Percentiles rank a stretch among this genome's conserved stretches.
These are phyloP conservation scores for Podaxis sp. DNA, from an alignment of 768 basidiomycete species.

Conservation along the genomic window DNA sequence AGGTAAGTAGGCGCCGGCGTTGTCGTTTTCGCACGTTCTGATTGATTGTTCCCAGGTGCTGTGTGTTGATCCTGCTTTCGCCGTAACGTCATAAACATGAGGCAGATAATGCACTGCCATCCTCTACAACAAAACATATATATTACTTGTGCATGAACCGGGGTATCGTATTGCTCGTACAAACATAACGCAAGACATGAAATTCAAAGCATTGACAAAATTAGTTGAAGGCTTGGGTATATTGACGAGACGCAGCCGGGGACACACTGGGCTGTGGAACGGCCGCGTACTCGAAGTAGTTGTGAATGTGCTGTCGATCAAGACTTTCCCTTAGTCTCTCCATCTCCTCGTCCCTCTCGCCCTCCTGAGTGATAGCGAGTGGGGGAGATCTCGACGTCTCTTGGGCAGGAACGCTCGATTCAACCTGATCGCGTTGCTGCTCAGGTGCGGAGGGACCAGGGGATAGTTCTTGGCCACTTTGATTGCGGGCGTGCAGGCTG, in stretches of 20 bases:
- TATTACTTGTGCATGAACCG: not conserved
- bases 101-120: too few relatives aligned
- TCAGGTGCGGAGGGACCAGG: not conserved
- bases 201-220: not conserved
- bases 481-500: not conserved
- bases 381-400: not conserved
- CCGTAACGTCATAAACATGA: not conserved
- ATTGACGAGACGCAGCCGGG: not conserved
- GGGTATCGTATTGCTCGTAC: not conserved
- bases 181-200: not conserved
- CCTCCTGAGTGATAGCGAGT: not conserved
- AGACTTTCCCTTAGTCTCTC: not conserved
- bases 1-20: constrained; percentile 35
- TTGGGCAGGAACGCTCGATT: not conserved
- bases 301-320: not conserved
- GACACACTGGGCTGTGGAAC: not conserved
- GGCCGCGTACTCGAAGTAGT: not conserved
- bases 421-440: not conserved
- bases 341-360: not conserved
- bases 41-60: not conserved
- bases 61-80: constrained; percentile 2
- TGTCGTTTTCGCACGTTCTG: not conserved
- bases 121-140: too few relatives aligned
- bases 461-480: not conserved
- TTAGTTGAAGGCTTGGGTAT: not conserved